Conservation (phyloP, 352 stramenopile species). For the Phytophthora citrophthora region DNA sequence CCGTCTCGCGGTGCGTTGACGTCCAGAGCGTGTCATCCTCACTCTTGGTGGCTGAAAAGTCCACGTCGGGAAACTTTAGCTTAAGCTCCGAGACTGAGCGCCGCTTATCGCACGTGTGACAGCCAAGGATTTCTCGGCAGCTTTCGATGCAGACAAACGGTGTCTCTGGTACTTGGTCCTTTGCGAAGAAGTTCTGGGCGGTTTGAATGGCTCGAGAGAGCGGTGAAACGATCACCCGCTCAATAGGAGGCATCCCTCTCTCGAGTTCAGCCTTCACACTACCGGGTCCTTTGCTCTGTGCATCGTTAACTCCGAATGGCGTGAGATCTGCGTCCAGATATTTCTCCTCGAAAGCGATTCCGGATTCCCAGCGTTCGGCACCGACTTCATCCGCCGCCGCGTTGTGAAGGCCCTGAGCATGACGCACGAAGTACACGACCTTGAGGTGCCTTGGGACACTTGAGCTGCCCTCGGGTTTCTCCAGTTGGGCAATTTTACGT, state of each 20-base stretch:
- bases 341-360: constrained; percentile 59
- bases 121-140: constrained; percentile 66
- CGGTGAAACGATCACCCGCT: constrained; percentile 73
- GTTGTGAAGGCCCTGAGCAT: constrained; percentile 68
- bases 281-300: constrained; percentile 22
- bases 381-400: background rate
- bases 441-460: constrained; percentile 45
- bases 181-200: constrained; percentile 21
- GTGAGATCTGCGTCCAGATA: constrained; percentile 78
- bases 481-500: constrained; percentile 22
- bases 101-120: constrained; percentile 77
- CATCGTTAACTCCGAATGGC: constrained; percentile 57
- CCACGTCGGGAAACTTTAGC: constrained; percentile 61
- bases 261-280: constrained; percentile 45
- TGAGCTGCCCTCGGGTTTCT: constrained; percentile 11
- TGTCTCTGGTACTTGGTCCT: constrained; percentile 30
- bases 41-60: constrained; percentile 63
- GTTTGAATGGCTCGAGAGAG: constrained; percentile 39
- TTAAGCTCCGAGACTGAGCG: constrained; percentile 47
- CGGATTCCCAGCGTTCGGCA: constrained; percentile 56
- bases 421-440: constrained; percentile 81
- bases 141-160: constrained; percentile 49
- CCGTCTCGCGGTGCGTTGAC: constrained; percentile 64
- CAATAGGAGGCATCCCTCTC: constrained; percentile 62
- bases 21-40: constrained; percentile 68